Evolutionary conservation across 148 eudicot genomes (phyloP).

Genomic region (Mesembryanthemum crystallinum): DNA sequence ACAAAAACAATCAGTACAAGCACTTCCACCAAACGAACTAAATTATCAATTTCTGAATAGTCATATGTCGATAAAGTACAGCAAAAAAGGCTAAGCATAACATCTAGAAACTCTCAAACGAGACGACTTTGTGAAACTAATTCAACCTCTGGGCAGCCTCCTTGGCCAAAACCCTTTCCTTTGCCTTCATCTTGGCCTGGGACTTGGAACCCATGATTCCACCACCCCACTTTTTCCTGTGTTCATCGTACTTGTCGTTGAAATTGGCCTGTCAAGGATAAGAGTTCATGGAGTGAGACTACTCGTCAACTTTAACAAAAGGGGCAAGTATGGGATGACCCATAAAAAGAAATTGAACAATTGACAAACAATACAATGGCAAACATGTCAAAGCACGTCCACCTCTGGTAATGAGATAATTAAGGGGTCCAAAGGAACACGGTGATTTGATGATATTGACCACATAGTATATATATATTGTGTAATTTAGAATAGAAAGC

Average conservation of each 20-base stretch:
- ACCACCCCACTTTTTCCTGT: slow-evolving; percentile 96
- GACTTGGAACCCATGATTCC: slow-evolving; percentile 95
- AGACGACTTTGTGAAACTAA: slow-evolving; percentile 17
- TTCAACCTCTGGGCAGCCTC: slow-evolving; percentile 84
- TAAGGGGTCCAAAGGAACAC: no score
- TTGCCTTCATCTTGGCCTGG: slow-evolving; percentile 90
- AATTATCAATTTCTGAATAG: slow-evolving; percentile 15
- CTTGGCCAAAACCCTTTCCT: slow-evolving; percentile 77
- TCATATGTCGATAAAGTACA: slow-evolving; percentile 10
- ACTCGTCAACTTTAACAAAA: no score
- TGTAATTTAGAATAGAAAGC: not conserved
- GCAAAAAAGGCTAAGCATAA: slow-evolving; percentile 1
- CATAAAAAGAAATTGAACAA: no score
- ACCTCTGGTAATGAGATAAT: no score
- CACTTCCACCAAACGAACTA: slow-evolving; percentile 20
- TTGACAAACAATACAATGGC: no score
- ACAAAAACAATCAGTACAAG: slow-evolving; percentile 17
- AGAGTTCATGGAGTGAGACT: not conserved
- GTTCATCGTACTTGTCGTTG: slow-evolving; percentile 89
- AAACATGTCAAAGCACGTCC: no score
- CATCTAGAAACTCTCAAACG: slow-evolving; percentile 15
- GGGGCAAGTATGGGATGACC: no score
- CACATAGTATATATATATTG: not conserved
- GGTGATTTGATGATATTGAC: no score
- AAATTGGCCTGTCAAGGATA: slow-evolving; percentile 63